Evolutionary conservation across 345 rosid genomes (phyloP), one percentile per base, ranked within the genome.

Genomic region (Salix brachista): DNA sequence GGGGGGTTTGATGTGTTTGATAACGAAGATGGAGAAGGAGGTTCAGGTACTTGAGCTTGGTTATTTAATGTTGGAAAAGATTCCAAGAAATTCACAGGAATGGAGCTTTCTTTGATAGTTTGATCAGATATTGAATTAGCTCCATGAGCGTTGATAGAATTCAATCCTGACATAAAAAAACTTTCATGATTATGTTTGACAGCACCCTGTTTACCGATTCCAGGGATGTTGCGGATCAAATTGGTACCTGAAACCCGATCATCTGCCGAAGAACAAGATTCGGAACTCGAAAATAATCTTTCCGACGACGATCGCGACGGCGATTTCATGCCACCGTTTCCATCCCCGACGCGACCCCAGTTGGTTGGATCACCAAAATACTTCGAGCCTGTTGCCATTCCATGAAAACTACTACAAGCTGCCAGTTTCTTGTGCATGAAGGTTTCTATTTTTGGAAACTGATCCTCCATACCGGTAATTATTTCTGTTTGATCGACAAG

Each of bases 391-490:
- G 75, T 46, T 58, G 81, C 60, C 77, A 77, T 23, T 34, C 86
- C 84, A 70, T 83, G 78, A 70, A 83, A 73, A 65, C 79, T 80
- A 78, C 87, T 14, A 41, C 19, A 81, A 30, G 85, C 83, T 39
- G 82, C 58, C 23, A 75, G 70, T 79, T 78, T 86, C 87, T 84
- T 87, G 80, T 75, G 78, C 80, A 85, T 71, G 74, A 85, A 87
- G 82, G 78, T 84, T 83, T 86, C 90, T 77, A 82, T 80, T 87
- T 86, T 85, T 5, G 88, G 90, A 86, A 88, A 78, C 79, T 86
- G 86, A 70, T 84, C 84, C 67, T 84, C 90, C 88, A 86, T 82
- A 60, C 67, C 26, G 7, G 10, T 32, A n/a, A 44, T 60, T 71
- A 36, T 73, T 81, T 69, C 50, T 60, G 72, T 32, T 62, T n/a